Evolutionary conservation across 1,284 basidiomycete species (phyloP).

Genomic region (Takashimella koratensis): DNA sequence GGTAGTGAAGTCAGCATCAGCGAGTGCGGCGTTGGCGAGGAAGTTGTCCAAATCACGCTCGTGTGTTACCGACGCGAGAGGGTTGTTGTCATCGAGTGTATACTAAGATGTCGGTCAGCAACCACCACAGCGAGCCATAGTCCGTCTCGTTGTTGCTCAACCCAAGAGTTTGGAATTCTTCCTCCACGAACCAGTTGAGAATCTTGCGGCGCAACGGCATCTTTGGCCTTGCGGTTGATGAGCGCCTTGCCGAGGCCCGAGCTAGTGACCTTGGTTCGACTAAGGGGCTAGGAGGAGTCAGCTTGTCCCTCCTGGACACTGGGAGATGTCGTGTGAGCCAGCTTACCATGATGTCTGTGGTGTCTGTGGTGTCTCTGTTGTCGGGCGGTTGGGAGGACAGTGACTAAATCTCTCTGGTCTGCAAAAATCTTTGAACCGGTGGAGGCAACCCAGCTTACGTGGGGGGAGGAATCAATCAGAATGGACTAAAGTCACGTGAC

Average conservation of each 20-base stretch:
- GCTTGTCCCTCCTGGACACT: background rate
- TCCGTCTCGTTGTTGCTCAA: too few species aligned
- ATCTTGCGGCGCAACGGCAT: conserved; percentile 67
- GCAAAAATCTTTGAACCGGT: too few species aligned
- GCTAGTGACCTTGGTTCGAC: conserved; percentile 40
- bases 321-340: background rate
- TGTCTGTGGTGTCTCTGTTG: background rate
- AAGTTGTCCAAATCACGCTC: conserved; percentile 96
- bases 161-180: too few species aligned
- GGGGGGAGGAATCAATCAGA: too few species aligned
- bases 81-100: conserved; percentile 69
- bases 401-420: too few species aligned
- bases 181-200: conserved; percentile 77
- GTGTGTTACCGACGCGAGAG: conserved; percentile 89
- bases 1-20: conserved; percentile 95
- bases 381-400: background rate
- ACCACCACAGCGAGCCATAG: background rate
- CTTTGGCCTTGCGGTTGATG: conserved; percentile 80
- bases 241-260: conserved; percentile 83
- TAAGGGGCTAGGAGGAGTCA: conserved; percentile 18
- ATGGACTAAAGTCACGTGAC: too few species aligned
- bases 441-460: too few species aligned
- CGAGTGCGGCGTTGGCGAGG: conserved; percentile 88
- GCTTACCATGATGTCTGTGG: background rate
- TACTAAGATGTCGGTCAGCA: conserved; percentile 55